Evolutionary conservation across 2,329 filamentous ascomycete species (phyloP).

Genomic region (Diaporthe sp.): DNA sequence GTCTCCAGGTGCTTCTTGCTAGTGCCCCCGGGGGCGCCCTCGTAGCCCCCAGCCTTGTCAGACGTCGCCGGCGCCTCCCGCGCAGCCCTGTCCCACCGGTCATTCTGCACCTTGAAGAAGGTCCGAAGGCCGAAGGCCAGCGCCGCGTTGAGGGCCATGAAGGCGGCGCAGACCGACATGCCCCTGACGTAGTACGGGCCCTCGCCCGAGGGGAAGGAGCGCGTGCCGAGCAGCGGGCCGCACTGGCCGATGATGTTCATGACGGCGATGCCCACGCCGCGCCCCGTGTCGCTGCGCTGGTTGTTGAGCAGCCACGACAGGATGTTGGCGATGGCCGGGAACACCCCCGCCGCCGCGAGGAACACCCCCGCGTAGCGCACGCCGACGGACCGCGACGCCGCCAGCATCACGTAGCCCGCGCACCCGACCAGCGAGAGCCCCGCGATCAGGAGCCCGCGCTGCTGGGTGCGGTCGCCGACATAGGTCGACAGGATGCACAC

Average conservation of each 20-base stretch:
- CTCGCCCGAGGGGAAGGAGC: conserved; percentile 67
- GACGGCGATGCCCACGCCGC: conserved; percentile 74
- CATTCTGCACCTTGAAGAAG: conserved; percentile 53
- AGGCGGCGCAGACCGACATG: conserved; percentile 56
- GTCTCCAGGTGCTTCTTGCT: neutral
- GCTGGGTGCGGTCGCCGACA: conserved; percentile 75
- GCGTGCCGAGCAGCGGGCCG: conserved; percentile 74
- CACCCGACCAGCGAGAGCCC: conserved; percentile 69
- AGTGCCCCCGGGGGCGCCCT: neutral
- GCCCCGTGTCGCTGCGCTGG: conserved; percentile 75
- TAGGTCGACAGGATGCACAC: conserved; percentile 73
- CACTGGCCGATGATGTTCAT: conserved; percentile 75
- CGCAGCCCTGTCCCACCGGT: conserved; percentile 49
- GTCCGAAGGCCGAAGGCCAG: conserved; percentile 51
- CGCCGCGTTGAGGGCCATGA: conserved; percentile 58
- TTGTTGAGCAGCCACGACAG: conserved; percentile 80
- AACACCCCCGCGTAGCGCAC: conserved; percentile 64
- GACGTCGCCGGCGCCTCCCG: conserved; percentile 41
- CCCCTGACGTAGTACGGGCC: conserved; percentile 56
- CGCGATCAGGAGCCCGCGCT: conserved; percentile 73
- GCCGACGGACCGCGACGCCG: conserved; percentile 61
- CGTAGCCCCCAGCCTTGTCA: conserved; percentile 14
- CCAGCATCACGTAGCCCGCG: conserved; percentile 76
- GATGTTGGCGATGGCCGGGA: conserved; percentile 77
- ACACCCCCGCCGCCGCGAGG: conserved; percentile 63